Evolutionary conservation across 257 asterid species (phyloP).

Genomic region (Scutellaria minor): DNA sequence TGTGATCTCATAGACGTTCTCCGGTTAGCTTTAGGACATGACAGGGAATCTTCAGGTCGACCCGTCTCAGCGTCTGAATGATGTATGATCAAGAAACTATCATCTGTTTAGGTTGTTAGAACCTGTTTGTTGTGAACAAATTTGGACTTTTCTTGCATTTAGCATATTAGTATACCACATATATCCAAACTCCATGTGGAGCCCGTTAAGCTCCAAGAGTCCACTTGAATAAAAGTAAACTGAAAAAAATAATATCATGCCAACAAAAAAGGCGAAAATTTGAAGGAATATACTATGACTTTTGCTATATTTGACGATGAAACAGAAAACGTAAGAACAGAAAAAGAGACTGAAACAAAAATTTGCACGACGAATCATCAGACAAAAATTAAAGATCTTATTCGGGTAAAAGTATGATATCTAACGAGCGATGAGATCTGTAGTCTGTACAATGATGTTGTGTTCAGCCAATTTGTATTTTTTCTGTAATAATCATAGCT

Average conservation of each 20-base stretch:
- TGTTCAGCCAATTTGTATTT: constrained; percentile 36
- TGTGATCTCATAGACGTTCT: constrained; percentile 36
- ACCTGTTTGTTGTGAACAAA: constrained; percentile 20
- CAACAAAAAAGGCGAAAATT: constrained; percentile 8
- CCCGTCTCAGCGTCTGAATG: neutral
- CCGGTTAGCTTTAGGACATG: constrained; percentile 17
- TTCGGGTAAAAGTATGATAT: neutral
- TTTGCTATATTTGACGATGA: neutral
- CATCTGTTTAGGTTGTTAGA: constrained; percentile 21
- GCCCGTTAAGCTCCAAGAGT: neutral
- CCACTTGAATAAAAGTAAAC: constrained; percentile 11
- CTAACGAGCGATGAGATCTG: neutral
- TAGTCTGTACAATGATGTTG: constrained; percentile 32
- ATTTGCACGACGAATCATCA: neutral
- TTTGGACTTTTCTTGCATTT: constrained; percentile 23
- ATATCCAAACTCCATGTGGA: neutral
- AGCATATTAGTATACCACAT: neutral
- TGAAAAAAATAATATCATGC: neutral
- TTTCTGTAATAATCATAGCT: neutral
- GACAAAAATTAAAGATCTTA: constrained; percentile 1
- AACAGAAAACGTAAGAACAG: neutral
- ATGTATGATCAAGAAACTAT: constrained; percentile 30
- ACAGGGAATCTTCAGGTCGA: constrained; percentile 6
- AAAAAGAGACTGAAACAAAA: neutral
- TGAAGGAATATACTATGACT: neutral